phyloP scores from a whole-genome alignment of 495 filamentous ascomycete species.

The Hypoxylon cercidicola region DNA sequence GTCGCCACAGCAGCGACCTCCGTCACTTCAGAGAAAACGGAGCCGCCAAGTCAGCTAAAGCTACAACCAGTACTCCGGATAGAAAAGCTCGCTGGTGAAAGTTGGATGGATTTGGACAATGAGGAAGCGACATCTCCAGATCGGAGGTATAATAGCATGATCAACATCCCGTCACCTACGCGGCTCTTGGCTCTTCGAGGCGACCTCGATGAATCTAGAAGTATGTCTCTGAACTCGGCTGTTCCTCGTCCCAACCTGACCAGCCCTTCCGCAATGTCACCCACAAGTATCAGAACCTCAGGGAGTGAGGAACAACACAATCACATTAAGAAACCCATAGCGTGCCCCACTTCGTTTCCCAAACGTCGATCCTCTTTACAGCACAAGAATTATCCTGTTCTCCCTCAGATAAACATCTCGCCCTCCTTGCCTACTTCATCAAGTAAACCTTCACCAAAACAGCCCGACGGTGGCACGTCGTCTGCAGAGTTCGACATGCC shows the following conservation, averaged over 20 bases:
- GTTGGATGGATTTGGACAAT: constrained; percentile 38
- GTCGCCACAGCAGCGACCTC: constrained; percentile 31
- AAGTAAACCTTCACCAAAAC: constrained; percentile 3
- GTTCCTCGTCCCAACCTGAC: constrained; percentile 19
- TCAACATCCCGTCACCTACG: constrained; percentile 30
- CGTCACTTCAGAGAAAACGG: constrained; percentile 30
- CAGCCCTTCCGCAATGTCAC: constrained; percentile 13
- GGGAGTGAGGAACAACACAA: constrained; percentile 15
- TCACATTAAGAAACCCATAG: constrained; percentile 17
- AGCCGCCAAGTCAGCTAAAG: constrained; percentile 25
- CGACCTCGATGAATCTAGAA: constrained; percentile 28
- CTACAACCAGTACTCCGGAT: constrained; percentile 13
- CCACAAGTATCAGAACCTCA: constrained; percentile 15
- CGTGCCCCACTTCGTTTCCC: constrained; percentile 29
- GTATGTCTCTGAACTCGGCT: constrained; percentile 35
- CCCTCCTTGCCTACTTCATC: constrained; percentile 16
- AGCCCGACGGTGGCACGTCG: background rate
- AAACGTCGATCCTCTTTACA: constrained; percentile 35
- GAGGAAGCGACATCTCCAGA: constrained; percentile 36
- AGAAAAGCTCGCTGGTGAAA: constrained; percentile 33
- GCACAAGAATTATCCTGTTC: constrained; percentile 33
- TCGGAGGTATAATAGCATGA: constrained; percentile 38
- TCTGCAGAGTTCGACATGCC: constrained; percentile 14
- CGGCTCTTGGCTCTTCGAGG: constrained; percentile 18
- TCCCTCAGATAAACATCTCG: constrained; percentile 38